Conservation (phyloP, 306 rosid genomes). For the Prunus mira region DNA sequence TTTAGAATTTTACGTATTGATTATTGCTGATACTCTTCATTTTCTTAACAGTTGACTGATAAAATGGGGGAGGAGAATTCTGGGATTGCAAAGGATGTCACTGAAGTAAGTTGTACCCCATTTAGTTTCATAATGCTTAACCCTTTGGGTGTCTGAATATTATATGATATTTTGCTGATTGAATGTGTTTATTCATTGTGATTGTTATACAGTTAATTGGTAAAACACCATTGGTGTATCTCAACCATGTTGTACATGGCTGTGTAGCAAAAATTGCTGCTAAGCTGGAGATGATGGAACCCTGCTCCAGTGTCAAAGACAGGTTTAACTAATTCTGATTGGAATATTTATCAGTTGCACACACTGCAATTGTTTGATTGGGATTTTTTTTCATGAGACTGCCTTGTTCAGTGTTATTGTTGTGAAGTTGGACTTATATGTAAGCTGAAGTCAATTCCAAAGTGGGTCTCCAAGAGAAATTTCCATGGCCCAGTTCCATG, state of each 20-base stretch:
- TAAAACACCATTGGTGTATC: slow-evolving; percentile 82
- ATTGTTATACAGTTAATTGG: slow-evolving; percentile 56
- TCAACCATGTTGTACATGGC: slow-evolving; percentile 72
- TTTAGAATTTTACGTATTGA: slow-evolving; percentile 1
- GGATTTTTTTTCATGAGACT: neutral
- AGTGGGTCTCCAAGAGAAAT: neutral
- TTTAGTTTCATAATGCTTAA: neutral
- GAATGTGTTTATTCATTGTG: neutral
- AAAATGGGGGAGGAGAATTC: slow-evolving; percentile 68
- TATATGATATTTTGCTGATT: slow-evolving; percentile 3
- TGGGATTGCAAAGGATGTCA: slow-evolving; percentile 74
- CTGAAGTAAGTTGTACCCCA: slow-evolving; percentile 54
- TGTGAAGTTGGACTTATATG: neutral
- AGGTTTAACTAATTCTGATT: slow-evolving; percentile 40
- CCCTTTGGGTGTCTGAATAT: neutral
- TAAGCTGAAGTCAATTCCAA: neutral
- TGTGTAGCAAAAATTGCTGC: slow-evolving; percentile 80
- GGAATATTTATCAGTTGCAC: slow-evolving; percentile 3
- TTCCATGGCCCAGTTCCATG: neutral
- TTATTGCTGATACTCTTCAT: neutral
- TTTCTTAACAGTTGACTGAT: slow-evolving; percentile 33
- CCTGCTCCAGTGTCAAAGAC: slow-evolving; percentile 94
- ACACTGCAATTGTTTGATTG: slow-evolving; percentile 5
- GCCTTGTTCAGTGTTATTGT: slow-evolving; percentile 2
- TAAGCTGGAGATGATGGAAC: slow-evolving; percentile 94